phyloP scores from a whole-genome alignment of 352 stramenopile species.

The Phytophthora pini region DNA sequence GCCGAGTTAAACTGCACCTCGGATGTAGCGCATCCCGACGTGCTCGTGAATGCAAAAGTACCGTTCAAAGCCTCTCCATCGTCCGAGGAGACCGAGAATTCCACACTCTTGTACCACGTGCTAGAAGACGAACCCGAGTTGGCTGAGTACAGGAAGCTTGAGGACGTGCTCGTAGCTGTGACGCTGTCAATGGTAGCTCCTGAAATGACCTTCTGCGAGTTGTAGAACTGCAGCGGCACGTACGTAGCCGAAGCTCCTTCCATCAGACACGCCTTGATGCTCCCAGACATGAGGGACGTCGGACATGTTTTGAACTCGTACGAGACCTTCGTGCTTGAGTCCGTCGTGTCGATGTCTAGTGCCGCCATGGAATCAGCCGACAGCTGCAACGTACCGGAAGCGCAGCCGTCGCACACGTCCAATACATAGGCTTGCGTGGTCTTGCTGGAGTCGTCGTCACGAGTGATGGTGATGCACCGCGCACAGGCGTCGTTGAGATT shows the following conservation, averaged over 20 bases:
- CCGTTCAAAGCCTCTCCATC: constrained; percentile 62
- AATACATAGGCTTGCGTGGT: constrained; percentile 74
- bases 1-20: constrained; percentile 72
- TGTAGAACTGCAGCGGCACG: constrained; percentile 85
- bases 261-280: constrained; percentile 85
- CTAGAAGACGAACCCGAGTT: constrained; percentile 53
- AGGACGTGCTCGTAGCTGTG: constrained; percentile 51
- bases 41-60: constrained; percentile 65
- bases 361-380: constrained; percentile 52
- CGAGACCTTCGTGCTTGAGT: constrained; percentile 47
- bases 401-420: constrained; percentile 68
- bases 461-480: constrained; percentile 77
- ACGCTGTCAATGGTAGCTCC: constrained; percentile 65
- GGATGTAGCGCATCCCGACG: constrained; percentile 64
- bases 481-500: constrained; percentile 65
- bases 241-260: constrained; percentile 81
- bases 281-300: constrained; percentile 58
- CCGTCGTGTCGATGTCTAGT: constrained; percentile 57
- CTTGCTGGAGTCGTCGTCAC: constrained; percentile 49
- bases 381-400: constrained; percentile 55
- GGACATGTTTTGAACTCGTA: constrained; percentile 76
- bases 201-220: constrained; percentile 77
- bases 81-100: constrained; percentile 62
- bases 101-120: constrained; percentile 68
- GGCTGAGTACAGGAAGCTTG: constrained; percentile 68